phyloP scores from a whole-genome alignment of 179 eudicot genomes.

The Nepenthes alata region DNA sequence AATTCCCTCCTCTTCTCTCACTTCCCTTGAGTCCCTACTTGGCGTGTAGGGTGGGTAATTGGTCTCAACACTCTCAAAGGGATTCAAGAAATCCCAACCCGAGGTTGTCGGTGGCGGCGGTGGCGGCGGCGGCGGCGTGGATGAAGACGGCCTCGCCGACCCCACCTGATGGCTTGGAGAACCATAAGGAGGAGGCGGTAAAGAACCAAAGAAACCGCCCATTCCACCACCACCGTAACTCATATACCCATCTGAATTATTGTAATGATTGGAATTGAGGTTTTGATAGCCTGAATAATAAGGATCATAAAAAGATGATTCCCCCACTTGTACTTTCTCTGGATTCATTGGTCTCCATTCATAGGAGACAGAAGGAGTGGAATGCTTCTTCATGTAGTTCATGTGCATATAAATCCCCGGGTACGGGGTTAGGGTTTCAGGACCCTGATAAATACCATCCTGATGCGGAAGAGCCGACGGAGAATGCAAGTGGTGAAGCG shows the following conservation, averaged over 20 bases:
- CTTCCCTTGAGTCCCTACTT: constrained; percentile 66
- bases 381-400: constrained; percentile 56
- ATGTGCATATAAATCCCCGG: constrained; percentile 26
- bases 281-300: constrained; percentile 20
- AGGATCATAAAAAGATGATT: constrained; percentile 32
- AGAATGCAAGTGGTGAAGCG: constrained; percentile 9
- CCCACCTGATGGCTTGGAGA: constrained; percentile 8
- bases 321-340: constrained; percentile 36
- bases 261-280: constrained; percentile 14
- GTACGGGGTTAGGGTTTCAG: constrained; percentile 11
- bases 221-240: constrained; percentile 16
- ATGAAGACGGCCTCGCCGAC: constrained; percentile 19
- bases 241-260: constrained; percentile 15
- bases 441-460: constrained; percentile 1
- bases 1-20: constrained; percentile 89
- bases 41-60: constrained; percentile 52
- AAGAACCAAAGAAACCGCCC: constrained; percentile 9
- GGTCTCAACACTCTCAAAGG: constrained; percentile 52
- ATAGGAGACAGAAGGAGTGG: constrained; percentile 54
- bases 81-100: constrained; percentile 75
- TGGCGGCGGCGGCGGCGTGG: constrained; percentile 48
- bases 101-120: constrained; percentile 59
- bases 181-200: constrained; percentile 6
- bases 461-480: background rate
- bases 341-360: constrained; percentile 45